A percentile compares a stretch with the other conserved stretches of the same genome.
phyloP scores from a whole-genome alignment of 352 stramenopile genomes.

The Lagenidium giganteum region DNA sequence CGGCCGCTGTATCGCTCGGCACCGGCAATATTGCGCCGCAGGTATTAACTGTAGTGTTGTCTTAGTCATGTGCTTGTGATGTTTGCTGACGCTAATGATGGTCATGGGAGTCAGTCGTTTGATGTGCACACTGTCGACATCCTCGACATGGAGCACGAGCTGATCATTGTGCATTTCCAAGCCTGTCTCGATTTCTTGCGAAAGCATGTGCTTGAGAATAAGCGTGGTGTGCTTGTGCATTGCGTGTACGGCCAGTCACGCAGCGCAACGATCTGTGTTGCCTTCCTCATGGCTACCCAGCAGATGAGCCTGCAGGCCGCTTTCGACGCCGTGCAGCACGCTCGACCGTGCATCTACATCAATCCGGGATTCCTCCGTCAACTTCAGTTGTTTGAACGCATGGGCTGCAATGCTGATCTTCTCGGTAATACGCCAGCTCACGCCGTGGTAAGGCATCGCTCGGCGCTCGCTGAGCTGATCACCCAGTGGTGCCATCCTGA shows the following conservation, averaged over 20 bases:
- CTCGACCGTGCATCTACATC: constrained; percentile 73
- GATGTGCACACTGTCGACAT: constrained; percentile 52
- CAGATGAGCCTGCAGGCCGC: constrained; percentile 32
- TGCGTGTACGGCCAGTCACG: constrained; percentile 80
- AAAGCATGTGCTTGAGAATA: neutral
- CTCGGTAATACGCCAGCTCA: constrained; percentile 47
- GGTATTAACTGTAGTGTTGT: constrained; percentile 13
- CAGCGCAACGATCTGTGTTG: constrained; percentile 66
- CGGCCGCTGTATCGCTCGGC: constrained; percentile 48
- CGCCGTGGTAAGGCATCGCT: constrained; percentile 24
- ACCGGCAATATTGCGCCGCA: constrained; percentile 45
- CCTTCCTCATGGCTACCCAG: constrained; percentile 58
- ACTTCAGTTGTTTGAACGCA: constrained; percentile 61
- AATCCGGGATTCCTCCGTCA: constrained; percentile 71
- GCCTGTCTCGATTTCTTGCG: constrained; percentile 28
- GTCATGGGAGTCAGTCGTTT: constrained; percentile 17
- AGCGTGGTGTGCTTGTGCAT: constrained; percentile 43
- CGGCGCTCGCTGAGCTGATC: no score
- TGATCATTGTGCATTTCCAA: constrained; percentile 59
- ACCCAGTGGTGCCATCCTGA: no score
- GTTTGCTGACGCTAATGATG: neutral
- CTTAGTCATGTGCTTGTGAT: neutral
- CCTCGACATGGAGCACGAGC: constrained; percentile 71
- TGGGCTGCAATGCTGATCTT: constrained; percentile 34
- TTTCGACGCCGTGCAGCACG: constrained; percentile 53